Percentiles rank a stretch among this genome's conserved stretches.
Conservation (phyloP, 2,329 filamentous ascomycete species). For the Ciborinia camelliae region DNA sequence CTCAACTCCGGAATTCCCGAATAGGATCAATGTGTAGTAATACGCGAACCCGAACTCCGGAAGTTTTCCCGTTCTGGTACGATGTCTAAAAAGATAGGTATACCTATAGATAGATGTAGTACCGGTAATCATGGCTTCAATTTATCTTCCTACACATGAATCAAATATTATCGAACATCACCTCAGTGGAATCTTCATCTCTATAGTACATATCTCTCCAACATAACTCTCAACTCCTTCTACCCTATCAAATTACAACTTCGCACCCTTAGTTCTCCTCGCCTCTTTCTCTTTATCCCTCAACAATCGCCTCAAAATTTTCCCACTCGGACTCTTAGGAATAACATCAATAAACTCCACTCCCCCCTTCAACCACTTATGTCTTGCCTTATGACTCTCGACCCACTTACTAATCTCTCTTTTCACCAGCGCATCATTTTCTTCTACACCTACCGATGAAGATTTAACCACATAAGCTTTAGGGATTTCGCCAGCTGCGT, state of each 20-base stretch:
- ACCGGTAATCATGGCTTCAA: not conserved
- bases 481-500: slow-evolving; percentile 61
- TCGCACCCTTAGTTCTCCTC: slow-evolving; percentile 61
- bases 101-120: not conserved
- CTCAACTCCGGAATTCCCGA: no score
- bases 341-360: slow-evolving; percentile 64
- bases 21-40: not conserved
- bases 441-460: slow-evolving; percentile 46
- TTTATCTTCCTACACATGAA: not conserved
- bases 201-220: not conserved
- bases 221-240: not conserved
- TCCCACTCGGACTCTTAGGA: slow-evolving; percentile 71
- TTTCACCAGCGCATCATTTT: slow-evolving; percentile 48
- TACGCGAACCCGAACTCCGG: no score
- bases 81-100: no score
- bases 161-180: not conserved
- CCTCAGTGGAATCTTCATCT: not conserved
- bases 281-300: slow-evolving; percentile 71
- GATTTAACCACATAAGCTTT: slow-evolving; percentile 64
- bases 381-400: slow-evolving; percentile 61
- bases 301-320: slow-evolving; percentile 67
- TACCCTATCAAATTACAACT: slow-evolving; percentile 49
- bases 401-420: slow-evolving; percentile 58
- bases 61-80: not conserved
- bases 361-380: slow-evolving; percentile 64